Evolutionary conservation across 176 grass and related monocot species (phyloP).

Genomic region (Saccharum officinarum): DNA sequence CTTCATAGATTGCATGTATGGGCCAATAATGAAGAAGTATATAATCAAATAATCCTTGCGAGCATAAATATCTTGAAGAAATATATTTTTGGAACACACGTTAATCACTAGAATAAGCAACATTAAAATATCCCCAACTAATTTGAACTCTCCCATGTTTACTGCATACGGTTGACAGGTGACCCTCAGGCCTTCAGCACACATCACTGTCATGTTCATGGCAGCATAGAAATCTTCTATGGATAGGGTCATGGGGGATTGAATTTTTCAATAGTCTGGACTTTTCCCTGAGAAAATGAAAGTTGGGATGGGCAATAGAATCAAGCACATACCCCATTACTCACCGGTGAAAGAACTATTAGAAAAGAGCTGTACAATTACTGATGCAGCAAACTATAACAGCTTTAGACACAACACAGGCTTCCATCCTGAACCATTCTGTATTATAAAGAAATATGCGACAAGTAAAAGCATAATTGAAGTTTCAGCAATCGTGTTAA

Average conservation of each 20-base stretch:
- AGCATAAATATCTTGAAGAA: neutral
- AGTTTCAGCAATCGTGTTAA: neutral
- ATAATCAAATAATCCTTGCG: neutral
- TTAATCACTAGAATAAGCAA: slow-evolving; percentile 32
- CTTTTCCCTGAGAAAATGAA: neutral
- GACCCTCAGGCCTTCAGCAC: neutral
- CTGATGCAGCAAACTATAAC: neutral
- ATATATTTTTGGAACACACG: neutral
- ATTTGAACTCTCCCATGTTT: neutral
- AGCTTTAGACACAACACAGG: neutral
- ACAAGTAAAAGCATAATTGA: neutral
- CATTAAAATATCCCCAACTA: slow-evolving; percentile 18
- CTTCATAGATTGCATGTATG: slow-evolving; percentile 21
- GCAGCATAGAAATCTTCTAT: neutral
- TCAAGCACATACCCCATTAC: neutral
- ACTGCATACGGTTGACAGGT: slow-evolving; percentile 3
- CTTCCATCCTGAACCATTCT: neutral
- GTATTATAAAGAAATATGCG: neutral
- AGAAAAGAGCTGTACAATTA: no score
- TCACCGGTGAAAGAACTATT: neutral
- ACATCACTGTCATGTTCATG: slow-evolving; percentile 5
- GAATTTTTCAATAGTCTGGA: neutral
- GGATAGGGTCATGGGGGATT: neutral
- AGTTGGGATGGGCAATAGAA: neutral
- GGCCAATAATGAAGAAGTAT: slow-evolving; percentile 19